phyloP scores from a whole-genome alignment of 2,329 filamentous ascomycete species.

The Aspergillus aculeatinus region DNA sequence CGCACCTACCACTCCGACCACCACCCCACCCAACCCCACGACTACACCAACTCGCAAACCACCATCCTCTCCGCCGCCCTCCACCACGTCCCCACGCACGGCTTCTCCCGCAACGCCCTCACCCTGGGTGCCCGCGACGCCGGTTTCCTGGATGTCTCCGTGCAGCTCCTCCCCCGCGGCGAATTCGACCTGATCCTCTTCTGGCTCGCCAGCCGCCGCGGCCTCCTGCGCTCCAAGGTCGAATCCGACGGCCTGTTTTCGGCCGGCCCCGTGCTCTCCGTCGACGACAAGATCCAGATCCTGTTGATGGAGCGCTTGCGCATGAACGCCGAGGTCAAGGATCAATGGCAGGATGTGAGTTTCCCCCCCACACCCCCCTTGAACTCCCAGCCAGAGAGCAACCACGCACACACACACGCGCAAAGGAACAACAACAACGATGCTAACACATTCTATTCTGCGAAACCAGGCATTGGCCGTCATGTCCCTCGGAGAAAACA shows the following conservation, averaged over 20 bases:
- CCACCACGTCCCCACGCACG: conserved; percentile 72
- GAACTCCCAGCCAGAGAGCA: too few species aligned
- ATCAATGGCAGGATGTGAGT: conserved; percentile 81
- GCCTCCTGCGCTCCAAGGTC: conserved; percentile 36
- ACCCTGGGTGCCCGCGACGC: conserved; percentile 76
- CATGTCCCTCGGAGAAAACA: conserved; percentile 81
- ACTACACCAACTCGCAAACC: conserved; percentile 67
- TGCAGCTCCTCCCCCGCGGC: conserved; percentile 76
- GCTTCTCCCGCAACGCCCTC: conserved; percentile 75
- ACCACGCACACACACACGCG: too few species aligned
- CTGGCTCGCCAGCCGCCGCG: conserved; percentile 44
- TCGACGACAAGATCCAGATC: conserved; percentile 65
- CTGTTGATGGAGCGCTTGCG: conserved; percentile 75
- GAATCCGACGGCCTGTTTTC: conserved; percentile 31
- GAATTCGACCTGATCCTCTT: conserved; percentile 72
- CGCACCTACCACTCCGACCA: conserved; percentile 71
- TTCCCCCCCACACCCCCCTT: neutral
- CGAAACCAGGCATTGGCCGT: conserved; percentile 72
- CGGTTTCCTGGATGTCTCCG: conserved; percentile 82
- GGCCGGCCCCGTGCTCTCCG: conserved; percentile 36
- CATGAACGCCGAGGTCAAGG: conserved; percentile 70
- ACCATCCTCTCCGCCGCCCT: conserved; percentile 81
- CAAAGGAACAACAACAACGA: neutral
- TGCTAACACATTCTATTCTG: conserved; percentile 1
- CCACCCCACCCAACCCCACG: conserved; percentile 54